phyloP scores from a whole-genome alignment of 2,329 filamentous ascomycete species.

The Microcera coccophila region DNA sequence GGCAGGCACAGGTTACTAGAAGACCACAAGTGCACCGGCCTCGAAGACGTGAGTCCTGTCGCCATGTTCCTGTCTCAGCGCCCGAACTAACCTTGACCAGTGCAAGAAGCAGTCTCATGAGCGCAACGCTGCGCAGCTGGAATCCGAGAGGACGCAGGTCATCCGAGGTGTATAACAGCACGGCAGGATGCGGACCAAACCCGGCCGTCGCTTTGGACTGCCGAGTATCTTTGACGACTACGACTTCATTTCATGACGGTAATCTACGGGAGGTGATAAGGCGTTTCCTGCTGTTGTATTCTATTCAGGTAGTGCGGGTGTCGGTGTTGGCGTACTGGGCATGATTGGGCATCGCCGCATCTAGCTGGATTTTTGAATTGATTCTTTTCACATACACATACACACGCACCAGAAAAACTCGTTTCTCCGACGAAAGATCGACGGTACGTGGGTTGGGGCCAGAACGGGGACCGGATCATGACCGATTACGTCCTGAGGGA shows the following conservation, averaged over 20 bases:
- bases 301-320: constrained; percentile 17
- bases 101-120: constrained; percentile 98
- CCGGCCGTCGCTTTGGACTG: constrained; percentile 1
- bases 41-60: constrained; percentile 69
- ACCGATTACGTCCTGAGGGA: constrained; percentile 7
- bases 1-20: constrained; percentile 91
- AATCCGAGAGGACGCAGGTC: constrained; percentile 87
- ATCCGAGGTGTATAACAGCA: constrained; percentile 75
- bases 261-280: constrained; percentile 14
- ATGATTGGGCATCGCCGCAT: constrained; percentile 18
- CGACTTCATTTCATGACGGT: constrained; percentile 22
- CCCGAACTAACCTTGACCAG: constrained; percentile 35
- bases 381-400: constrained; percentile 15
- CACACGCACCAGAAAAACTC: too few relatives aligned
- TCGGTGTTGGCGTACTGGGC: constrained; percentile 27
- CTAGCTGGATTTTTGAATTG: constrained; percentile 20
- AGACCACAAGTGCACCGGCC: constrained; percentile 85
- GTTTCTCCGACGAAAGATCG: constrained; percentile 8
- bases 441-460: constrained; percentile 18
- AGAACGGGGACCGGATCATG: constrained; percentile 14
- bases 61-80: neutral
- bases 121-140: constrained; percentile 86
- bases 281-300: constrained; percentile 23
- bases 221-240: constrained; percentile 19
- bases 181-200: neutral